Conservation (phyloP, 2,329 filamentous ascomycete species). For the Microdochium trichocladiopsis region DNA sequence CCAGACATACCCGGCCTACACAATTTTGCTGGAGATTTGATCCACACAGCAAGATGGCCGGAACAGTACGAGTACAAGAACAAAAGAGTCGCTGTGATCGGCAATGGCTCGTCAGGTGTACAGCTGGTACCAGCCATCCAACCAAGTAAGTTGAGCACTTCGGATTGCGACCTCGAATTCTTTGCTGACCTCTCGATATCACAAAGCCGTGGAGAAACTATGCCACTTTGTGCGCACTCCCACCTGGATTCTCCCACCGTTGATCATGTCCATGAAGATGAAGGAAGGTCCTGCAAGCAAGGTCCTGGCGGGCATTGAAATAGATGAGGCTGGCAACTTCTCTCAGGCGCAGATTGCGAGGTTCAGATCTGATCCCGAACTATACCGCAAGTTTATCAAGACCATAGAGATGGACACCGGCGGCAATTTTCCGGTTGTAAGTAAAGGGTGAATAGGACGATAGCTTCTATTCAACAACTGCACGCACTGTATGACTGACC, state of each 20-base stretch:
- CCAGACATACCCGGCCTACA: slow-evolving; percentile 39
- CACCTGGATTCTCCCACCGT: slow-evolving; percentile 32
- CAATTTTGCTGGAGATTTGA: slow-evolving; percentile 36
- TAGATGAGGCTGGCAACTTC: slow-evolving; percentile 36
- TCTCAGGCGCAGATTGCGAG: slow-evolving; percentile 33
- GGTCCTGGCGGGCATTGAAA: slow-evolving; percentile 28
- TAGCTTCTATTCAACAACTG: too few species aligned
- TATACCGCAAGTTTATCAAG: slow-evolving; percentile 39
- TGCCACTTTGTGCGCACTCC: slow-evolving; percentile 34
- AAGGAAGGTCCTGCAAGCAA: slow-evolving; percentile 27
- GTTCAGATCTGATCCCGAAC: slow-evolving; percentile 36
- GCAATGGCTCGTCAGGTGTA: slow-evolving; percentile 47
- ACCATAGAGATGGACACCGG: slow-evolving; percentile 37
- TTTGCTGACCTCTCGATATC: slow-evolving; percentile 2
- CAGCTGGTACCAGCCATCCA: slow-evolving; percentile 46
- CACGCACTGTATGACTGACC: too few species aligned
- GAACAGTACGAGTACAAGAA: slow-evolving; percentile 37
- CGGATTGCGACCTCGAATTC: neutral
- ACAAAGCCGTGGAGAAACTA: slow-evolving; percentile 27
- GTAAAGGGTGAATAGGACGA: slow-evolving; percentile 6
- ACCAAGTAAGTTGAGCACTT: slow-evolving; percentile 20
- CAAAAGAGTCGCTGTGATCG: slow-evolving; percentile 49
- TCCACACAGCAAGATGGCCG: slow-evolving; percentile 50
- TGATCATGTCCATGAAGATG: slow-evolving; percentile 26
- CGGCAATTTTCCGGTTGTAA: slow-evolving; percentile 32